Evolutionary conservation across 352 stramenopile species (phyloP).

Genomic region (Pythium rhizo-oryzae): DNA sequence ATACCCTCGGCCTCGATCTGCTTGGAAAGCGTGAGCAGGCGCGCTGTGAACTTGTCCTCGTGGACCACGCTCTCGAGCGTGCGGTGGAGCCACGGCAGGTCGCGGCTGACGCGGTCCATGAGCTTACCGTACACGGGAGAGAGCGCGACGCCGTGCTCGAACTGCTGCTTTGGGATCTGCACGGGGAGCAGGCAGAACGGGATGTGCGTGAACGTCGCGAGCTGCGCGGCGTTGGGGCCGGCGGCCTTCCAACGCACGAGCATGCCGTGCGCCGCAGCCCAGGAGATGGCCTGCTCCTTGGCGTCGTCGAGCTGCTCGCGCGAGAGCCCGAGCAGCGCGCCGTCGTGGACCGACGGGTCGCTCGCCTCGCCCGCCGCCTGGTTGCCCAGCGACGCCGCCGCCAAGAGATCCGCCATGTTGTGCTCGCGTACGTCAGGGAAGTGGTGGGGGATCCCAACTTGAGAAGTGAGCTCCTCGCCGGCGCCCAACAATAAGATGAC

Average conservation of each 20-base stretch:
- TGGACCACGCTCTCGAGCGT: slow-evolving; percentile 74
- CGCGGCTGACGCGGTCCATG: slow-evolving; percentile 80
- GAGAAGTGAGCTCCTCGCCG: slow-evolving; percentile 2
- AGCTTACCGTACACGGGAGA: slow-evolving; percentile 76
- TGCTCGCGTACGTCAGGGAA: background rate
- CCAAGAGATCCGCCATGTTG: slow-evolving; percentile 33
- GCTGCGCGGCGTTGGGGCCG: slow-evolving; percentile 26
- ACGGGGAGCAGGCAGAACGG: slow-evolving; percentile 75
- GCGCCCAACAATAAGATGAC: background rate
- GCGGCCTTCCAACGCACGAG: slow-evolving; percentile 68
- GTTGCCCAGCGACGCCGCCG: slow-evolving; percentile 27
- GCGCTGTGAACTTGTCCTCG: slow-evolving; percentile 87
- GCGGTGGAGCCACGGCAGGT: slow-evolving; percentile 78
- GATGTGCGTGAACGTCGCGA: slow-evolving; percentile 73
- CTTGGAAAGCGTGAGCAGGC: slow-evolving; percentile 80
- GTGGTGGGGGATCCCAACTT: background rate
- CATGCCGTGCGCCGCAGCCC: slow-evolving; percentile 72
- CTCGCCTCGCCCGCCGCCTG: slow-evolving; percentile 5
- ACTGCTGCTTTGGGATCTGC: slow-evolving; percentile 58
- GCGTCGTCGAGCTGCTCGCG: slow-evolving; percentile 42
- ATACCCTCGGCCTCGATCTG: slow-evolving; percentile 65
- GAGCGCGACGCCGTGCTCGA: slow-evolving; percentile 64
- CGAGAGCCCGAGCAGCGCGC: slow-evolving; percentile 45
- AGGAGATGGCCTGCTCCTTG: slow-evolving; percentile 79
- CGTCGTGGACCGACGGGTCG: slow-evolving; percentile 29